Conservation (phyloP, 1,284 basidiomycete genomes). For the Mycosarcoma maydis region DNA sequence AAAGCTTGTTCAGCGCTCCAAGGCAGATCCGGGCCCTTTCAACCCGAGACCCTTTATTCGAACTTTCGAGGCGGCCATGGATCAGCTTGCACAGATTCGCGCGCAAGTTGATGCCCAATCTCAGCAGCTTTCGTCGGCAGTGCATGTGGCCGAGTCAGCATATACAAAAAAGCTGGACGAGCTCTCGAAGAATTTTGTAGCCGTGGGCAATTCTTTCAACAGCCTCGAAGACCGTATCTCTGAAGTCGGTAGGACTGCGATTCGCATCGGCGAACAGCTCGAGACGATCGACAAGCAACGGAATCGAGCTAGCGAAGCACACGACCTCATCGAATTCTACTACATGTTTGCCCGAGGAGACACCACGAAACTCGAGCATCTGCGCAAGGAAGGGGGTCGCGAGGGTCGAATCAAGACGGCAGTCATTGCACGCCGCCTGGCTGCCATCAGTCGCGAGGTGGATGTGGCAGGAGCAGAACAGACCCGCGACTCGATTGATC, state of each 20-base stretch:
- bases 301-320: slow-evolving; percentile 90
- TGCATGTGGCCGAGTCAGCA: slow-evolving; percentile 87
- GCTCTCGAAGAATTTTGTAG: slow-evolving; percentile 87
- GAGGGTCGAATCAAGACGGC: slow-evolving; percentile 89
- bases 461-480: slow-evolving; percentile 68
- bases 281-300: slow-evolving; percentile 93
- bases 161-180: slow-evolving; percentile 93
- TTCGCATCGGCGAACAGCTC: slow-evolving; percentile 91
- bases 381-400: slow-evolving; percentile 78
- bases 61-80: slow-evolving; percentile 89
- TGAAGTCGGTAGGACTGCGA: slow-evolving; percentile 91
- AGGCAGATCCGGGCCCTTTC: slow-evolving; percentile 84
- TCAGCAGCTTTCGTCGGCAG: slow-evolving; percentile 89
- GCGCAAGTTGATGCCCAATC: slow-evolving; percentile 88
- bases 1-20: slow-evolving; percentile 83
- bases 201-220: slow-evolving; percentile 59
- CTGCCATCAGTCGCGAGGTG: slow-evolving; percentile 88
- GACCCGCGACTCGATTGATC: slow-evolving; percentile 76
- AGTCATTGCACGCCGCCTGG: slow-evolving; percentile 85
- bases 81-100: slow-evolving; percentile 83
- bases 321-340: slow-evolving; percentile 94
- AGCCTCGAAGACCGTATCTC: slow-evolving; percentile 73
- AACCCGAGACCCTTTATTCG: slow-evolving; percentile 91
- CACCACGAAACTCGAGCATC: slow-evolving; percentile 77
- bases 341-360: slow-evolving; percentile 90